phyloP scores from a whole-genome alignment of 2,329 filamentous ascomycete genomes.

The Fusarium setosum region DNA sequence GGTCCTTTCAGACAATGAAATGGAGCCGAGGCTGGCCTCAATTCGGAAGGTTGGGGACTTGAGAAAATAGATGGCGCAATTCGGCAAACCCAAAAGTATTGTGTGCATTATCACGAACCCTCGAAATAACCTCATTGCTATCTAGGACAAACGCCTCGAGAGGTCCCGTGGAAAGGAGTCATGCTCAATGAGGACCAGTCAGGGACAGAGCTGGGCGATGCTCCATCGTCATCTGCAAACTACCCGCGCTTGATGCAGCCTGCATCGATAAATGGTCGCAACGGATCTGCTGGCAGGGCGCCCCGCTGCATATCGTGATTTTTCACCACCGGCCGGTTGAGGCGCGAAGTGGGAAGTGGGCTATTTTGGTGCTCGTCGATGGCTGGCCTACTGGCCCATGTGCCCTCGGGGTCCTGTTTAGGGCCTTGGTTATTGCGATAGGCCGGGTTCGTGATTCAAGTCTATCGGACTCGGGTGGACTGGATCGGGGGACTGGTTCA shows the following conservation, averaged over 20 bases:
- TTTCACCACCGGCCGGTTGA: slow-evolving; percentile 18
- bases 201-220: slow-evolving; percentile 23
- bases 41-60: slow-evolving; percentile 27
- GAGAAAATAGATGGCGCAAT: slow-evolving; percentile 37
- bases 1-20: slow-evolving; percentile 19
- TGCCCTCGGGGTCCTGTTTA: slow-evolving; percentile 23
- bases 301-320: slow-evolving; percentile 42
- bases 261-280: slow-evolving; percentile 36
- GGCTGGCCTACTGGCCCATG: slow-evolving; percentile 37
- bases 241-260: slow-evolving; percentile 38
- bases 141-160: not conserved
- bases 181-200: slow-evolving; percentile 15
- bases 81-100: slow-evolving; percentile 22
- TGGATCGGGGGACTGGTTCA: slow-evolving; percentile 29
- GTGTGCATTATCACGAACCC: slow-evolving; percentile 23
- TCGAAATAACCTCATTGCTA: slow-evolving; percentile 19
- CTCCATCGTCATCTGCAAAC: slow-evolving; percentile 37
- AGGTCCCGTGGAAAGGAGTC: not conserved
- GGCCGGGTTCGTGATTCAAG: slow-evolving; percentile 29
- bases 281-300: slow-evolving; percentile 41
- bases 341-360: slow-evolving; percentile 31
- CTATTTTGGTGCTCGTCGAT: slow-evolving; percentile 30
- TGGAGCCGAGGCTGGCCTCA: slow-evolving; percentile 30
- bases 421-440: slow-evolving; percentile 25
- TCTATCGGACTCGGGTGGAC: slow-evolving; percentile 23